Evolutionary conservation across 768 basidiomycete species (phyloP).

Genomic region (Hydnum rufescens): DNA sequence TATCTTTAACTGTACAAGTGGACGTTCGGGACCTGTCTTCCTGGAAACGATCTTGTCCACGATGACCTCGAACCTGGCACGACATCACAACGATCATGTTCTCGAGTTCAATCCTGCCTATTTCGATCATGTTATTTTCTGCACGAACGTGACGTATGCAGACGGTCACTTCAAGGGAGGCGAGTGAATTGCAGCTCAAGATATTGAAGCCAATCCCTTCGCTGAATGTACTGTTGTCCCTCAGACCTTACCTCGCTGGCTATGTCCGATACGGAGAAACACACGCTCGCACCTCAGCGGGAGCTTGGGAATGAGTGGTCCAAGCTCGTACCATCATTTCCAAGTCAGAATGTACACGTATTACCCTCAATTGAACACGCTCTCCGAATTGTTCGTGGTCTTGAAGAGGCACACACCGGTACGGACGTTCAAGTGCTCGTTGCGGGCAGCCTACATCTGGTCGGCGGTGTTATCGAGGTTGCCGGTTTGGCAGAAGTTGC

Average conservation of each 20-base stretch:
- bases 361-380: slow-evolving; percentile 82
- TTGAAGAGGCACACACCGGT: slow-evolving; percentile 13
- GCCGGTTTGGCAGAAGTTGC: slow-evolving; percentile 58
- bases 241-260: slow-evolving; percentile 62
- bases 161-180: slow-evolving; percentile 84
- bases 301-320: slow-evolving; percentile 61
- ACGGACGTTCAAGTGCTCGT: slow-evolving; percentile 45
- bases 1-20: slow-evolving; percentile 89
- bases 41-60: slow-evolving; percentile 38
- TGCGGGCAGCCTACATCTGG: slow-evolving; percentile 79
- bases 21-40: slow-evolving; percentile 61
- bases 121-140: slow-evolving; percentile 82
- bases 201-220: not conserved
- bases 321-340: slow-evolving; percentile 38
- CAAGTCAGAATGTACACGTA: slow-evolving; percentile 46
- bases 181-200: slow-evolving; percentile 18
- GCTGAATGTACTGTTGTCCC: not conserved
- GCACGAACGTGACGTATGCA: slow-evolving; percentile 86
- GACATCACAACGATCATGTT: slow-evolving; percentile 11
- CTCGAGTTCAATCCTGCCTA: slow-evolving; percentile 24
- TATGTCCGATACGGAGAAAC: slow-evolving; percentile 39
- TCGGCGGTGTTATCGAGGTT: slow-evolving; percentile 87
- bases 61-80: slow-evolving; percentile 27
- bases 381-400: slow-evolving; percentile 36
- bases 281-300: slow-evolving; percentile 51